Conservation (phyloP, 495 filamentous ascomycete species). For the Trypethelium eluteriae region DNA sequence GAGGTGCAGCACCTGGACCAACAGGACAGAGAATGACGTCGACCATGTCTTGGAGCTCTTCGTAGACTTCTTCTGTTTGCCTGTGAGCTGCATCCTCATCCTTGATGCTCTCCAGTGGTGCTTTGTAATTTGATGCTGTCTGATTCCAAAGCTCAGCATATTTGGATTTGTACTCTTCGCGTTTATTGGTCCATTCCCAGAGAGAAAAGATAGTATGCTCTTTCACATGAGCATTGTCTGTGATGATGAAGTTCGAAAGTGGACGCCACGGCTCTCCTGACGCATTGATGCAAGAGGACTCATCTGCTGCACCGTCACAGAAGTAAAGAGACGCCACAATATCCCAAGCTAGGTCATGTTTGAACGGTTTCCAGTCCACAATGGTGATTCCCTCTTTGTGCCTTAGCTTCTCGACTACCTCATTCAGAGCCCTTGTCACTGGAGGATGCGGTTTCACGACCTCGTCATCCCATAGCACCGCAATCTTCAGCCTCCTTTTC, state of each 20-base stretch:
- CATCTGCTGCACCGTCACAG: conserved; percentile 51
- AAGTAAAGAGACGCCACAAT: conserved; percentile 48
- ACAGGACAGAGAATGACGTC: conserved; percentile 66
- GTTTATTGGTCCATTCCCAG: conserved; percentile 39
- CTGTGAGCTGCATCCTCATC: neutral
- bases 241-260: conserved; percentile 45
- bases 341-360: conserved; percentile 39
- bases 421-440: conserved; percentile 50
- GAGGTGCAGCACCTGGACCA: conserved; percentile 51
- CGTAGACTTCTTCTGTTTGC: neutral
- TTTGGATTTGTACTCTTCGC: conserved; percentile 51
- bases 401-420: conserved; percentile 49
- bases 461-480: conserved; percentile 62
- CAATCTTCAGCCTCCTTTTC: conserved; percentile 47
- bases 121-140: conserved; percentile 29
- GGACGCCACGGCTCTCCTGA: conserved; percentile 52
- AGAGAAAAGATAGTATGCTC: conserved; percentile 39
- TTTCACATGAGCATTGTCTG: conserved; percentile 43
- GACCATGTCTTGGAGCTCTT: conserved; percentile 16
- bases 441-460: conserved; percentile 67
- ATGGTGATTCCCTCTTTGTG: conserved; percentile 46
- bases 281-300: conserved; percentile 40
- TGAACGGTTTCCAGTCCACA: conserved; percentile 58
- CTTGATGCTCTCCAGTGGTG: neutral
- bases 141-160: conserved; percentile 56